Evolutionary conservation across 306 rosid species (phyloP).

Genomic region (Gastrolobium villosum): DNA sequence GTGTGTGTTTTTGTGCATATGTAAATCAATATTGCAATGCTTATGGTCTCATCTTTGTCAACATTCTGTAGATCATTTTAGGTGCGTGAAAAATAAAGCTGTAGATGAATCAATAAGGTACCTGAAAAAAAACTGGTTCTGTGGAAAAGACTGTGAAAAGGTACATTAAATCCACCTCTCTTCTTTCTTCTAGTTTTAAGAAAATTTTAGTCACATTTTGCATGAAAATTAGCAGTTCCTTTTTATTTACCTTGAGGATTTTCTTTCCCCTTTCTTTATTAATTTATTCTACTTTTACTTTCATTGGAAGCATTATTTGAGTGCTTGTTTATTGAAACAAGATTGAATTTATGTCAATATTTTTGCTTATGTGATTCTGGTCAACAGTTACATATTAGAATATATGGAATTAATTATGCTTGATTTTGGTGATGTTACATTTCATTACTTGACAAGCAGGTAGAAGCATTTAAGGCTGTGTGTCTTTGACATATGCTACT

Average conservation of each 20-base stretch:
- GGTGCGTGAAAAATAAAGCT: slow-evolving; percentile 60
- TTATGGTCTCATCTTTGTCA: slow-evolving; percentile 35
- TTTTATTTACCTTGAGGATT: slow-evolving; percentile 12
- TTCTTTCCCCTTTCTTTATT: not conserved
- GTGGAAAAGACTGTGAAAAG: slow-evolving; percentile 71
- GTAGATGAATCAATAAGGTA: slow-evolving; percentile 42
- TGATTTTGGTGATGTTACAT: slow-evolving; percentile 6
- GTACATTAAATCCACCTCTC: slow-evolving; percentile 52
- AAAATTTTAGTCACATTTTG: not conserved
- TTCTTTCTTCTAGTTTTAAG: not conserved
- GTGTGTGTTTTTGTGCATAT: slow-evolving; percentile 17
- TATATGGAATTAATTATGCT: slow-evolving; percentile 25
- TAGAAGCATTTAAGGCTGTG: not conserved
- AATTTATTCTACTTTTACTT: not conserved
- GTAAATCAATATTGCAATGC: slow-evolving; percentile 30
- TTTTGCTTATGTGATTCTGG: not conserved
- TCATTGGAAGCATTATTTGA: slow-evolving; percentile 27
- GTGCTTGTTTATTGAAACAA: slow-evolving; percentile 5
- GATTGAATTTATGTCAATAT: not conserved
- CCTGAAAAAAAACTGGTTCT: slow-evolving; percentile 64
- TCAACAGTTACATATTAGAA: not conserved
- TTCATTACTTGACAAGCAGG: slow-evolving; percentile 8
- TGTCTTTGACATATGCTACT: slow-evolving; percentile 8
- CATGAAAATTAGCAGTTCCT: slow-evolving; percentile 1
- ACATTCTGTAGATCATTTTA: slow-evolving; percentile 73